Base-by-base conservation (phyloP, 805 yeast species). In the Starmera amethionina region DNA sequence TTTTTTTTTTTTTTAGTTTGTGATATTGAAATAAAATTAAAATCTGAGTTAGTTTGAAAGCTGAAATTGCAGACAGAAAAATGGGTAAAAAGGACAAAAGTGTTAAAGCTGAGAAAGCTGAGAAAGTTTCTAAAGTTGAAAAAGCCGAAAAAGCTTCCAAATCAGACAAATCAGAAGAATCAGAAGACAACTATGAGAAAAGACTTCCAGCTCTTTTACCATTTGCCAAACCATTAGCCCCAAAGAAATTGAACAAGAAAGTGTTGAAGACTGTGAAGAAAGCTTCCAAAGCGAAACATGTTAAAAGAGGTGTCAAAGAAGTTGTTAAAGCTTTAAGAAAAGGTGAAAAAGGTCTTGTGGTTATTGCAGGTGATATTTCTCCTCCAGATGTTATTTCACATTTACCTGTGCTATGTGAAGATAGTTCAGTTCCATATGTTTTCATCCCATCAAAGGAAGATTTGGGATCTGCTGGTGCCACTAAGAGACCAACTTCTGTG, bases 361-460 rank as follows among this genome's bases (percentile, higher is more conserved):
- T 93, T 51, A 80, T 93, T 65, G 98, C 99, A 30, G 97, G 98
- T 53, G 99, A 93, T 62, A 93, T 94, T 48, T 89, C 95, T 41
- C 99, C 99, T 44, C 77, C 89, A 38, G 99, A 93, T 62, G 97
- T 93, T 36, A 85, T 94, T 51, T 87, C 97, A 35, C 99, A 93
- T 61, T 77, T 93, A 42, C 99, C 99, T 41, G 97, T 94, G 37
- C 75, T 93, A 46, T 93, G 98, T 68, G 98, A 93, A 69, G 99
- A 93, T 62, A 70, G 75, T 48, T 67, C 83, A 37, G 97, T 93
- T 38, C 97, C 97, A 56, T 94, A 71, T 59, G 75, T 90, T 34
- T 93, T 93, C 65, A 77, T 93, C 47, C 98, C 98, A 55, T 88
- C 97, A 38, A 93, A 93, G 68, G 97, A 93, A 70, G 97, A 93